phyloP scores from a whole-genome alignment of 768 basidiomycete species.

The Galerina sulciceps region DNA sequence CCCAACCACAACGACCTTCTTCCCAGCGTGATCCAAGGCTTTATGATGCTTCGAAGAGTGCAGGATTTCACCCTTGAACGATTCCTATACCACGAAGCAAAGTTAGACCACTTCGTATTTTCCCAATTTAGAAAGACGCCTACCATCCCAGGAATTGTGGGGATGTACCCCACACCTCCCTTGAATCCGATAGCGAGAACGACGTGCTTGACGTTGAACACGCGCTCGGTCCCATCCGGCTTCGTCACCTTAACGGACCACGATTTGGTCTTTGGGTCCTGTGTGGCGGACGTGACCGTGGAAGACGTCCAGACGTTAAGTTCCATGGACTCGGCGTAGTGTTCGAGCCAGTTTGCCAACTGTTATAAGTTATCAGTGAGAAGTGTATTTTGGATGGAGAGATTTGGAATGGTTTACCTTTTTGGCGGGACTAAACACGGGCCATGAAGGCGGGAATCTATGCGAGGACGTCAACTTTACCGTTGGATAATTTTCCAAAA shows the following conservation, averaged over 20 bases:
- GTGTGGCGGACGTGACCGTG: constrained; percentile 35
- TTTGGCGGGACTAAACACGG: constrained; percentile 31
- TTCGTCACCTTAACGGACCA: constrained; percentile 50
- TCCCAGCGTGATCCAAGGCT: constrained; percentile 62
- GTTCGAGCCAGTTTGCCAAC: constrained; percentile 38
- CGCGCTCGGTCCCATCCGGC: constrained; percentile 35
- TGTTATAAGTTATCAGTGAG: constrained; percentile 1
- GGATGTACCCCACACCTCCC: constrained; percentile 49
- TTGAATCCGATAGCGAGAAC: constrained; percentile 58
- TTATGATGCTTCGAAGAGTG: constrained; percentile 62
- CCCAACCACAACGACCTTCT: constrained; percentile 75
- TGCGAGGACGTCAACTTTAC: too few species aligned
- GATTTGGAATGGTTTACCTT: constrained; percentile 21
- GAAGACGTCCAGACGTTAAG: constrained; percentile 55
- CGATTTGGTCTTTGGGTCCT: constrained; percentile 30
- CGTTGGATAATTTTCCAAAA: not conserved
- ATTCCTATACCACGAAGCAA: constrained; percentile 37
- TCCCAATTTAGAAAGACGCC: constrained; percentile 6
- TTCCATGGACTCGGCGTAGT: constrained; percentile 40
- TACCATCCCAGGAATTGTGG: constrained; percentile 52
- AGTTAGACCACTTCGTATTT: not conserved
- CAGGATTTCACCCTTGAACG: constrained; percentile 63
- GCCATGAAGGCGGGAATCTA: constrained; percentile 37
- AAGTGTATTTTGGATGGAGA: not conserved
- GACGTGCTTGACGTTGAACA: constrained; percentile 50